phyloP scores from a whole-genome alignment of 2,329 filamentous ascomycete species.

The Alternaria ethzedia region DNA sequence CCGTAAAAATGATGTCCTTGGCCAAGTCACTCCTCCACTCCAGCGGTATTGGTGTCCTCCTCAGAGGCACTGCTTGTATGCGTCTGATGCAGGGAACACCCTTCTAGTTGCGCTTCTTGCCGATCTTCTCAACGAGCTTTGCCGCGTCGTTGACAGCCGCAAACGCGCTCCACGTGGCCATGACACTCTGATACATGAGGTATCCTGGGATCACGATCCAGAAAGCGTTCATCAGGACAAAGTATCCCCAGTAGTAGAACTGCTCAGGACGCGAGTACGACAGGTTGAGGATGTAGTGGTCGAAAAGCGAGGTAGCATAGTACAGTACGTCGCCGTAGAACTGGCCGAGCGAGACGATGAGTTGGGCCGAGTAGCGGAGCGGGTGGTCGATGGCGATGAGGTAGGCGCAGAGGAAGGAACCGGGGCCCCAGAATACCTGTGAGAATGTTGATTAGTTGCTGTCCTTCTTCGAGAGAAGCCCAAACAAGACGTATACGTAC shows the following conservation, averaged over 20 bases:
- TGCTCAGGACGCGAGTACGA: conserved; percentile 67
- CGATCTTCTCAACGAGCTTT: conserved; percentile 36
- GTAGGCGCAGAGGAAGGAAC: conserved; percentile 64
- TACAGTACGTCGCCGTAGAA: conserved; percentile 70
- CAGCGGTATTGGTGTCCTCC: not conserved
- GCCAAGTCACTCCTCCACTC: not conserved
- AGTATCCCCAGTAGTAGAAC: conserved; percentile 71
- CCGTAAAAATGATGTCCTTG: not conserved
- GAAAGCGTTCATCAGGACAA: conserved; percentile 69
- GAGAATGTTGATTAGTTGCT: conserved; percentile 2
- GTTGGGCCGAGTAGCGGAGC: conserved; percentile 65
- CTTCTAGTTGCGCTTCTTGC: conserved; percentile 40
- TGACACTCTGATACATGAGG: conserved; percentile 45
- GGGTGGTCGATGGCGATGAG: conserved; percentile 62
- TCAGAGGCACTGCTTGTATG: not conserved
- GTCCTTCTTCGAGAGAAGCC: not conserved
- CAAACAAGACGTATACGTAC: conserved; percentile 55
- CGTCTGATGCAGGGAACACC: not conserved
- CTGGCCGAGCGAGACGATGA: conserved; percentile 67
- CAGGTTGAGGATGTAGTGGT: conserved; percentile 61
- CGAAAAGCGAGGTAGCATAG: conserved; percentile 68
- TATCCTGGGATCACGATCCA: conserved; percentile 67
- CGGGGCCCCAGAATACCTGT: conserved; percentile 66
- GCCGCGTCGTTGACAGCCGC: conserved; percentile 44
- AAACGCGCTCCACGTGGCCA: conserved; percentile 43